Base-by-base conservation (phyloP, 305 asterid genomes). In the Solanum hybrid region DNA sequence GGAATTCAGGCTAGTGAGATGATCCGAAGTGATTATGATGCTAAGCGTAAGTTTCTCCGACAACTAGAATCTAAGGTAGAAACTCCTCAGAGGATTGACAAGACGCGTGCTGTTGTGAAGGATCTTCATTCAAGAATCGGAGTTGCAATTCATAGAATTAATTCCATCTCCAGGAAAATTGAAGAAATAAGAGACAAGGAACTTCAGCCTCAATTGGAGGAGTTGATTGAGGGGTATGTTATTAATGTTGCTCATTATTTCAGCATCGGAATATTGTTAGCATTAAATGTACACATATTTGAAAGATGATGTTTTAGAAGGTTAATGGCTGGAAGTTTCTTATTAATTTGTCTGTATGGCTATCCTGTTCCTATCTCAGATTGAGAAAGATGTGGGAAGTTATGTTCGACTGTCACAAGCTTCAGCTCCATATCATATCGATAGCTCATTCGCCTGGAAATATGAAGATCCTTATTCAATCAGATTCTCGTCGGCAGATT, bases 141-240 rank as follows among this genome's bases (percentile, higher is more conserved):
- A 91, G 98, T 97, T 91, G 98, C 99, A 87, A 94, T 97, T 76
- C 99, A 97, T 79, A 94, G 99, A 93, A 96, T 97, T 83, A 93
- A 95, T 94, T 94, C 98, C 9, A 93, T 97, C 89, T 96, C 99
- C 3, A 95, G 94, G 94, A 96, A 95, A 90, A 96, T 97, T 2
- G 99, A 97, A 93, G 99, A 96, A 81, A 93, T 97, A 86, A 93
- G 99, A 93, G 99, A 97, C 89, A 90, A 92, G 41, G 99, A 97
- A 92, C 98, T 97, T 81, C 99, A 96, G 92, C 99, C 98, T 81
- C 99, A 97, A 92, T 97, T 97, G 20, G 99, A 97, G 94, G 99
- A 97, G 93, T 93, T 97, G 93, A 96, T 97, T 31, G 98, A 95
- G 89, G 99, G 99, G 99, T 96, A 95, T 41, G 95, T 90, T 73